These are phyloP conservation scores for Microcos paniculata DNA, from an alignment of 345 rosid species.

Conservation along the genomic window DNA sequence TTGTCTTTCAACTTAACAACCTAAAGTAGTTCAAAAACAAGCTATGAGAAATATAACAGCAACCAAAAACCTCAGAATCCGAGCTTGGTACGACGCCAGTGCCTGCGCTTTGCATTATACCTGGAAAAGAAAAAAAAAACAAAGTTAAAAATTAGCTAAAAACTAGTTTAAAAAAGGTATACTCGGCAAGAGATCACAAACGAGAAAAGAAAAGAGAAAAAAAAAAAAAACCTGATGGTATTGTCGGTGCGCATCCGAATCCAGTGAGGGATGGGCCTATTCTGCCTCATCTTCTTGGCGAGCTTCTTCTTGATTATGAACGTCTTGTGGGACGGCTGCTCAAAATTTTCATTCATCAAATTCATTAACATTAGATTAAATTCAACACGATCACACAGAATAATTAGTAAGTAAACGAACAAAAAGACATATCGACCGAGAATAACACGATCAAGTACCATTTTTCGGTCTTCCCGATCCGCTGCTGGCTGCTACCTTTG, in stretches of 20 bases:
- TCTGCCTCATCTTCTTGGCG: conserved; percentile 83
- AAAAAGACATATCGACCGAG: neutral
- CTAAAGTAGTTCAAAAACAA: neutral
- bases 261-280: conserved; percentile 77
- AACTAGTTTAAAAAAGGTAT: neutral
- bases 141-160: neutral
- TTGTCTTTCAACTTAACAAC: neutral
- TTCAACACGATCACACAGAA: neutral
- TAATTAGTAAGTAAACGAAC: neutral
- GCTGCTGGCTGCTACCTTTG: neutral
- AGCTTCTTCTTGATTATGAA: conserved; percentile 72
- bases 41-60: neutral
- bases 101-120: conserved; percentile 70
- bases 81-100: conserved; percentile 72
- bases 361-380: neutral
- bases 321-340: conserved; percentile 93
- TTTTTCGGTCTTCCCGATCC: neutral
- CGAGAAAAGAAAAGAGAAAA: no score
- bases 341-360: conserved; percentile 4
- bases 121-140: conserved; percentile 24
- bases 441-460: neutral
- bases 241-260: conserved; percentile 68
- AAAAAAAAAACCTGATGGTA: conserved; percentile 46
- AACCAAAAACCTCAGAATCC: conserved; percentile 46
- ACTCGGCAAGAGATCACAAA: neutral